phyloP scores from a whole-genome alignment of 495 filamentous ascomycete species.

The Aspergillus saccharolyticus region DNA sequence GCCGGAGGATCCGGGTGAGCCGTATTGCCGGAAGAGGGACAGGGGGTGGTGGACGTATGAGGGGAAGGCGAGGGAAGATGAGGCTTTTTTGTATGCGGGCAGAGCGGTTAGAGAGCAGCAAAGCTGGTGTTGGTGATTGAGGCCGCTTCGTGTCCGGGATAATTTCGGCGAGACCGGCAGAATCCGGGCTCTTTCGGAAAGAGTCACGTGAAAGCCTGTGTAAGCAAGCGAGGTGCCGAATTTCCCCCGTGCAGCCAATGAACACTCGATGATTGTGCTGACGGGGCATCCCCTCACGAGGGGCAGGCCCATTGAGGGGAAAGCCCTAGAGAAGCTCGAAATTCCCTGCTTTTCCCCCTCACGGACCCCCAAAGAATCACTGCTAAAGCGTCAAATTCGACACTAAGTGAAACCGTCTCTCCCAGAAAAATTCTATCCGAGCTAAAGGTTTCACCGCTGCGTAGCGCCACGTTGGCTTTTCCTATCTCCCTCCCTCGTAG shows the following conservation, averaged over 20 bases:
- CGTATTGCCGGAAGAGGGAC: background rate
- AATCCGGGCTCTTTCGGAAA: background rate
- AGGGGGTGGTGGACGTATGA: background rate
- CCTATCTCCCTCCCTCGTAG: background rate
- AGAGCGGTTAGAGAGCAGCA: background rate
- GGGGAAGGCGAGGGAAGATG: background rate
- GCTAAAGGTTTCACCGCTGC: background rate
- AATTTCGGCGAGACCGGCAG: background rate
- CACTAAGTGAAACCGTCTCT: background rate
- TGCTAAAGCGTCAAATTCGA: background rate
- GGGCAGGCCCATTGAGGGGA: conserved; percentile 7
- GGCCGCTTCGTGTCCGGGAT: background rate
- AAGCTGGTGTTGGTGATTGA: background rate
- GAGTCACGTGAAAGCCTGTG: background rate
- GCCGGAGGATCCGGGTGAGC: background rate
- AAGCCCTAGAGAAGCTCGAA: background rate
- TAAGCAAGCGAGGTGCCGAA: background rate
- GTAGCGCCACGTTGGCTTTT: background rate
- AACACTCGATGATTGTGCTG: background rate
- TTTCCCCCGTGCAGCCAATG: background rate
- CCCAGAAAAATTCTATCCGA: background rate
- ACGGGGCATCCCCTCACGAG: conserved; percentile 17
- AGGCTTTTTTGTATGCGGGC: background rate
- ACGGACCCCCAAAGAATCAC: background rate
- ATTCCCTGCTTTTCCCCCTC: background rate